Evolutionary conservation across 345 rosid species (phyloP).

Genomic region (Populus tremula): DNA sequence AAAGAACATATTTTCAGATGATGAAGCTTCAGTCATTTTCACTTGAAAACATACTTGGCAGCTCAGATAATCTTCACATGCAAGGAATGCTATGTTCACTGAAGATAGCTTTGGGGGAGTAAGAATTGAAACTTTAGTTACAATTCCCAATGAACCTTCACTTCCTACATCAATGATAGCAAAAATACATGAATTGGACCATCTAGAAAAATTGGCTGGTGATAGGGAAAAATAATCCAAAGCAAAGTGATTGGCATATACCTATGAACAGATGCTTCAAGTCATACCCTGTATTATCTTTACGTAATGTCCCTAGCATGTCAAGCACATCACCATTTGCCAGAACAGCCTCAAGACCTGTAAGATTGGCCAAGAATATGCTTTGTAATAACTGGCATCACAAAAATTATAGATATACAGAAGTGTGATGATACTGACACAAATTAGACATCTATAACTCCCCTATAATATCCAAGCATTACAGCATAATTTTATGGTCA

Average conservation of each 20-base stretch:
- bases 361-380: slow-evolving; percentile 10
- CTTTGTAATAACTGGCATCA: neutral
- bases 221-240: slow-evolving; percentile 1
- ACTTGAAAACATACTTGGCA: slow-evolving; percentile 60
- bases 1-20: neutral
- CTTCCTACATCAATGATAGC: slow-evolving; percentile 50
- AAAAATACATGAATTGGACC: slow-evolving; percentile 7
- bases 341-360: slow-evolving; percentile 90
- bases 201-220: slow-evolving; percentile 6
- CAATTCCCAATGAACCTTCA: slow-evolving; percentile 94
- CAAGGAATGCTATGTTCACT: slow-evolving; percentile 82
- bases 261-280: slow-evolving; percentile 95
- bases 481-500: too few relatives aligned
- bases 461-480: too few relatives aligned
- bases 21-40: slow-evolving; percentile 7
- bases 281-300: slow-evolving; percentile 96
- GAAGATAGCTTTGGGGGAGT: slow-evolving; percentile 82
- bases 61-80: slow-evolving; percentile 76
- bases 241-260: slow-evolving; percentile 21
- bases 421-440: too few relatives aligned
- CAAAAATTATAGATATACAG: neutral
- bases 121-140: slow-evolving; percentile 87
- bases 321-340: slow-evolving; percentile 88
- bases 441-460: too few relatives aligned
- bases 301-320: slow-evolving; percentile 88